phyloP scores from a whole-genome alignment of 2,329 filamentous ascomycete species.

The Exophiala calicioides region DNA sequence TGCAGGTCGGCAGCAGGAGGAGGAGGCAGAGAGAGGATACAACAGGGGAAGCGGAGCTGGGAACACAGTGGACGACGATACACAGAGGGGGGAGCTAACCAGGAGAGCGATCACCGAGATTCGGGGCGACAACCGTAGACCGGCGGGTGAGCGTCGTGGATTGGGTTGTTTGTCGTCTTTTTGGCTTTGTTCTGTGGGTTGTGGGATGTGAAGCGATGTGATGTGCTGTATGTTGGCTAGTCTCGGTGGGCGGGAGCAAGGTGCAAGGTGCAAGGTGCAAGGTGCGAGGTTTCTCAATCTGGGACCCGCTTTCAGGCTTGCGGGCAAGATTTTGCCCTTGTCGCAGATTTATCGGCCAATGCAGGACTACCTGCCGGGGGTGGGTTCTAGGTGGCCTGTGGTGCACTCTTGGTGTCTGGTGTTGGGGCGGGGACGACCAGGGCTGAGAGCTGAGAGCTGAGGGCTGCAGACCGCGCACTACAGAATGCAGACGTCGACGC shows the following conservation, averaged over 20 bases:
- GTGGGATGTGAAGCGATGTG: too few relatives aligned
- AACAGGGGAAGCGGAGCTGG: background rate
- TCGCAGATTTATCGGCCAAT: constrained; percentile 15
- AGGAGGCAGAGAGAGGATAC: background rate
- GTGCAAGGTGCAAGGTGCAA: too few relatives aligned
- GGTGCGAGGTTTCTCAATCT: constrained; percentile 7
- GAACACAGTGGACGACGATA: constrained; percentile 6
- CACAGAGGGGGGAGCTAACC: background rate
- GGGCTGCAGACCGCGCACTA: too few relatives aligned
- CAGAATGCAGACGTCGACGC: too few relatives aligned
- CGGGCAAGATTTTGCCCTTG: constrained; percentile 9
- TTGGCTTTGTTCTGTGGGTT: too few relatives aligned
- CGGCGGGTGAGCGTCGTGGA: constrained; percentile 4
- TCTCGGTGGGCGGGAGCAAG: too few relatives aligned
- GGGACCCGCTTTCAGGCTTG: constrained; percentile 15
- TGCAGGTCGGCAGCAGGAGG: background rate
- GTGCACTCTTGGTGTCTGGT: too few relatives aligned
- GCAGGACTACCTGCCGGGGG: too few relatives aligned
- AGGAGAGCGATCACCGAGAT: constrained; percentile 22
- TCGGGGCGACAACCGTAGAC: constrained; percentile 19
- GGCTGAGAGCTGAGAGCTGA: too few relatives aligned
- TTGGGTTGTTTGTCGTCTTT: constrained; percentile 13
- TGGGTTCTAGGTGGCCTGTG: too few relatives aligned
- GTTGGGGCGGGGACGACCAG: too few relatives aligned
- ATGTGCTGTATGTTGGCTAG: too few relatives aligned